Conservation (phyloP, 2,329 filamentous ascomycete species). For the Diaporthe aspalathi region DNA sequence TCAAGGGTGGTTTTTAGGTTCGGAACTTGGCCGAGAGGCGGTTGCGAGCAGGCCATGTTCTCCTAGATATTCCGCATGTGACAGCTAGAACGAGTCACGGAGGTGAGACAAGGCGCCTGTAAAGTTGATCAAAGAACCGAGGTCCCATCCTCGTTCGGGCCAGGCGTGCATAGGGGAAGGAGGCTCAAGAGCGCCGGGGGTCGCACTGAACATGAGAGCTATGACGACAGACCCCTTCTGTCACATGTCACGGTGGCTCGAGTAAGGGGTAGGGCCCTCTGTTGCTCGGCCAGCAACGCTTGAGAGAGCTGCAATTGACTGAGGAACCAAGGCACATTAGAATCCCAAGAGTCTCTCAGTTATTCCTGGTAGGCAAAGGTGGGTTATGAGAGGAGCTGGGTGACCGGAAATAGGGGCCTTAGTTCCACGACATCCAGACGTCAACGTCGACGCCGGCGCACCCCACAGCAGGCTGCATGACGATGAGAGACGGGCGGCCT, state of each 20-base stretch:
- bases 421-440: conserved; percentile 7
- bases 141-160: conserved; percentile 19
- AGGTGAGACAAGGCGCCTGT: neutral
- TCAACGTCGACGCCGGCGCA: neutral
- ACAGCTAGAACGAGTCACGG: conserved; percentile 23
- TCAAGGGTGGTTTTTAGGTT: neutral
- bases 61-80: conserved; percentile 39
- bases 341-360: neutral
- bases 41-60: neutral
- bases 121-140: conserved; percentile 32
- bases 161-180: conserved; percentile 18
- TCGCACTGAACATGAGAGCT: neutral
- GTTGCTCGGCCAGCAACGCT: too few relatives aligned
- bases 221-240: conserved; percentile 35
- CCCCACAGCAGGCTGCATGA: conserved; percentile 18
- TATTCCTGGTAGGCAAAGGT: neutral
- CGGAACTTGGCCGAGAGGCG: conserved; percentile 39
- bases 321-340: neutral
- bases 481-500: conserved; percentile 10
- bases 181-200: conserved; percentile 23
- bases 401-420: neutral
- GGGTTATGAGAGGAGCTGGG: neutral
- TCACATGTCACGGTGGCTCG: conserved; percentile 34
- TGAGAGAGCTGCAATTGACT: neutral
- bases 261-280: neutral